Evolutionary conservation across 345 rosid genomes (phyloP).

Genomic region (Eucalyptus shirleyi): DNA sequence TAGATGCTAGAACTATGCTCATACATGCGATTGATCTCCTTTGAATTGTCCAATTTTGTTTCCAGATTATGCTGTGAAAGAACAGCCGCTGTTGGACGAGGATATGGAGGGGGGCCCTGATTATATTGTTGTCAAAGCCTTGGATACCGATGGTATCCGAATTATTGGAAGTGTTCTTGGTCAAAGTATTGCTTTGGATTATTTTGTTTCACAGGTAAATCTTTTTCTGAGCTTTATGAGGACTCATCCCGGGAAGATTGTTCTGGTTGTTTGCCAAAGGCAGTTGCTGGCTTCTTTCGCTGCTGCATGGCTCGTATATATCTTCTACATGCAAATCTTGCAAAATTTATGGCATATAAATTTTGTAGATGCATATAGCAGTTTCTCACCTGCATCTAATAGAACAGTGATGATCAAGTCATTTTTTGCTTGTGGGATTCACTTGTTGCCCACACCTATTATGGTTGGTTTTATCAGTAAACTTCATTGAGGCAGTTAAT

Average conservation of each 20-base stretch:
- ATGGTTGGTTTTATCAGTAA: neutral
- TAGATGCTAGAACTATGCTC: neutral
- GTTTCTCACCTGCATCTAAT: neutral
- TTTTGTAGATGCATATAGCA: neutral
- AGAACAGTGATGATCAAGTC: neutral
- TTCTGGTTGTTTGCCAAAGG: neutral
- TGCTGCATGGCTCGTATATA: neutral
- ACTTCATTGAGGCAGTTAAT: neutral
- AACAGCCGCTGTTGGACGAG: constrained; percentile 54
- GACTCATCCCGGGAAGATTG: neutral
- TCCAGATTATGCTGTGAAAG: constrained; percentile 79
- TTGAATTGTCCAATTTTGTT: neutral
- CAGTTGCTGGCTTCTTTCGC: neutral
- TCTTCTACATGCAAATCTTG: neutral
- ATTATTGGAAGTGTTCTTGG: constrained; percentile 92
- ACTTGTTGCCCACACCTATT: neutral
- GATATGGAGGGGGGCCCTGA: constrained; percentile 91
- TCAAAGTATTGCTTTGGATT: constrained; percentile 88
- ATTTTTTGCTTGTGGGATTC: neutral
- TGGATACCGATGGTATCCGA: constrained; percentile 83
- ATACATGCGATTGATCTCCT: neutral
- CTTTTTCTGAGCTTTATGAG: neutral
- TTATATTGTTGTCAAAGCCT: constrained; percentile 48
- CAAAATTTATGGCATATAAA: neutral
- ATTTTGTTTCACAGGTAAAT: constrained; percentile 86